A percentile compares a stretch with the other conserved stretches of the same genome.
Conservation (phyloP, 371 early-diverging fungal genomes). For the Mortierella polycephala region DNA sequence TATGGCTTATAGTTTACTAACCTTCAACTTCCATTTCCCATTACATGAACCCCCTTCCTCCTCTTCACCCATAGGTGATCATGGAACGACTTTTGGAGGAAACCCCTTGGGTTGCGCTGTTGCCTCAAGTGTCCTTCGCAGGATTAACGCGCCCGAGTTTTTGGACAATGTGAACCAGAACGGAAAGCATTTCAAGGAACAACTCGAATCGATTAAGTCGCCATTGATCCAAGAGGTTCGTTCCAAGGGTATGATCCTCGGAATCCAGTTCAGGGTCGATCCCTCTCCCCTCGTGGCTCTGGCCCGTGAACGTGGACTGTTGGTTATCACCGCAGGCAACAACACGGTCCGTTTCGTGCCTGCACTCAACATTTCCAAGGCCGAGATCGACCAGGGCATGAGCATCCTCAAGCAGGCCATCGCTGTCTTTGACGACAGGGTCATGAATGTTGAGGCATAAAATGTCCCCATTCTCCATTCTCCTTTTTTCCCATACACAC, state of each 20-base stretch:
- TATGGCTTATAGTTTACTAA: not conserved
- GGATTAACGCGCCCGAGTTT: conserved; percentile 76
- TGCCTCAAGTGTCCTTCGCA: conserved; percentile 76
- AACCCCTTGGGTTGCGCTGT: conserved; percentile 88
- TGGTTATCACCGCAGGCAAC: conserved; percentile 89
- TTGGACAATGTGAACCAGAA: conserved; percentile 70
- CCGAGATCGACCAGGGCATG: conserved; percentile 76
- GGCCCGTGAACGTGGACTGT: conserved; percentile 83
- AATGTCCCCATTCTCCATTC: not conserved
- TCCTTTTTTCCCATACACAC: not conserved
- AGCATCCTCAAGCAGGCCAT: conserved; percentile 72
- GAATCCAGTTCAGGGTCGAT: conserved; percentile 75
- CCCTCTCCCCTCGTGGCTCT: conserved; percentile 77
- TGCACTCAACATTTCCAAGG: conserved; percentile 77
- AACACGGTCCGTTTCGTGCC: conserved; percentile 93
- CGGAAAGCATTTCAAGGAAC: conserved; percentile 65
- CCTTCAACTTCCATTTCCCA: no score
- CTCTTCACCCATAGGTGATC: conserved; percentile 74
- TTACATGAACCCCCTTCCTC: conserved; percentile 15
- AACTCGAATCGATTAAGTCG: conserved; percentile 63
- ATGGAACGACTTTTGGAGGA: conserved; percentile 98
- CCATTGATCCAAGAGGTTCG: conserved; percentile 80
- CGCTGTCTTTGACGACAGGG: conserved; percentile 57
- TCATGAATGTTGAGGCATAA: conserved; percentile 37
- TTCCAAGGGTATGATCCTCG: conserved; percentile 87